phyloP scores from a whole-genome alignment of 2,329 filamentous ascomycete genomes.

The Thielaviopsis populi region DNA sequence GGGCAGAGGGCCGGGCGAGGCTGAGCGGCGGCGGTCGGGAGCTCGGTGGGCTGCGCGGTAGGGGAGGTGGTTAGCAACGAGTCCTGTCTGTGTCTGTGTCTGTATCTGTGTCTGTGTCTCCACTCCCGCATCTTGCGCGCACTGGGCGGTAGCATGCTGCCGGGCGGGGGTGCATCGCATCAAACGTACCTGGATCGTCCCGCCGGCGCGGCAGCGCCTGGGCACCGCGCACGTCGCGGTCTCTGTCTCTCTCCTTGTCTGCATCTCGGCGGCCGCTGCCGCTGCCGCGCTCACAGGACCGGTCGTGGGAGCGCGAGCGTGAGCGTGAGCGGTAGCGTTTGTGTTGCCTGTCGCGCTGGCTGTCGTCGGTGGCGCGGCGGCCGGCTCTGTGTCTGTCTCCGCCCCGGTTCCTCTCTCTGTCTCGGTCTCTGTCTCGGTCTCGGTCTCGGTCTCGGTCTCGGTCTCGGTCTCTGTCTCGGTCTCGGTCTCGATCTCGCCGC shows the following conservation, averaged over 20 bases:
- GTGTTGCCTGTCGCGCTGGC: neutral
- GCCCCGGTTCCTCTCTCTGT: conserved; percentile 24
- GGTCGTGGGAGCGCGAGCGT: neutral
- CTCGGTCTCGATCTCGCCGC: conserved; percentile 22
- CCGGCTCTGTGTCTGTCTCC: conserved; percentile 19
- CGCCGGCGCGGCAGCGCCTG: neutral
- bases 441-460: conserved; percentile 24
- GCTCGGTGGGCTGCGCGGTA: conserved; percentile 15
- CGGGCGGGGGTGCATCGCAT: neutral
- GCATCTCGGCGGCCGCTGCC: conserved; percentile 20
- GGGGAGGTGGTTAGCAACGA: conserved; percentile 6
- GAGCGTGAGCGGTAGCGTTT: conserved; percentile 13
- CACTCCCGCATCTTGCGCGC: no score
- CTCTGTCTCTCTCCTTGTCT: conserved; percentile 18
- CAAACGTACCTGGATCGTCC: conserved; percentile 18
- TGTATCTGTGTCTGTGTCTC: neutral
- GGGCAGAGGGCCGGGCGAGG: conserved; percentile 20
- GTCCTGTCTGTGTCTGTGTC: neutral
- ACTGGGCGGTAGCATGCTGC: no score
- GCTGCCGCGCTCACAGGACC: conserved; percentile 24
- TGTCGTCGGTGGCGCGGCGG: neutral
- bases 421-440: conserved; percentile 27
- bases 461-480: conserved; percentile 22
- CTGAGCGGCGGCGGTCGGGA: conserved; percentile 26
- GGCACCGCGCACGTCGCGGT: conserved; percentile 13